Evolutionary conservation across 176 grass and related monocot species (phyloP), one percentile per base, ranked within the genome.

Genomic region (Musa schizocarpa): DNA sequence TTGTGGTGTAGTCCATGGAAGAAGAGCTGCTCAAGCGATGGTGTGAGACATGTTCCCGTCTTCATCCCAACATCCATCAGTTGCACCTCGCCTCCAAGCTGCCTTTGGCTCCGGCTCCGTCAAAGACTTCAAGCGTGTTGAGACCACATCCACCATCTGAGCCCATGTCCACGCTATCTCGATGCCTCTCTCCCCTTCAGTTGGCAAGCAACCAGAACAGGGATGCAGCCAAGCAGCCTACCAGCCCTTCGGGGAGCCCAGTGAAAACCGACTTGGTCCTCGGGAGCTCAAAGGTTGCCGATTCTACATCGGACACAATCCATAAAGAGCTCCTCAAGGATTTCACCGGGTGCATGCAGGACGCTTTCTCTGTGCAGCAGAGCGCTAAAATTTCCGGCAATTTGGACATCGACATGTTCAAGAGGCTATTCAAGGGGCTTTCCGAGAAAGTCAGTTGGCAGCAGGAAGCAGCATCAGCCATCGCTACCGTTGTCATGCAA

Each of bases 221-320:
- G 57, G 63, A 79, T 8, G 76, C 50, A 22, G 54, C 50, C 65
- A 82, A 57, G 9, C 71, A 85, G 71, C 86, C 64, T 49, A 85
- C 80, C 65, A 88, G 81, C 65, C 79, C 81, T 7, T 83, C 96
- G 0, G 79, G 74, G 27, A 99, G 91, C 85, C 91, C 81, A 0
- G 91, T 99, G 85, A 94, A 89, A 84, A 99, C 91, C 0, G 96
- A 99, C 72, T 85, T 99, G 65, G 85, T 73, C 56, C 91, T 99
- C 48, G 87, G 96, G 68, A 74, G 50, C 19, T 73, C 80, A 48
- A 79, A 58, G 17, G 73, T 9, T 50, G 9, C 52, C 0, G 16
- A 89, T 52, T 81, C 86, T 77, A 81, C 88, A 8, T 74, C 58
- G 20, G 86, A 80, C 22, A 75, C 77, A 73, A 78, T 61, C 62